Evolutionary conservation across 169 alveolate genomes (phyloP).

Genomic region (Cryptosporidium sp.): DNA sequence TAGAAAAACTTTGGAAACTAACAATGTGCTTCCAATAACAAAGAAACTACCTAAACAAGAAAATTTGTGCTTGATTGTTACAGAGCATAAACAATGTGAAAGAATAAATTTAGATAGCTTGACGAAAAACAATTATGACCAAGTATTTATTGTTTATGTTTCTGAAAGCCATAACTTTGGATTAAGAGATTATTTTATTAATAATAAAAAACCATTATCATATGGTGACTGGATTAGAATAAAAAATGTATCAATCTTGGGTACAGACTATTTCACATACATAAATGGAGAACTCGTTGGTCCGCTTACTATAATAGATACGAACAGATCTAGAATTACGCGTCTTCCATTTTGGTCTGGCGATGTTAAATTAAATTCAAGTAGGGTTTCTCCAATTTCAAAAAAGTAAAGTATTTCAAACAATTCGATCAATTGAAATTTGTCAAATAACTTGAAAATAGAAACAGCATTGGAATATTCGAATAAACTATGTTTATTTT

Average conservation of each 20-base stretch:
- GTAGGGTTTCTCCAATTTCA: constrained; percentile 43
- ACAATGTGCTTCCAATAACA: neutral
- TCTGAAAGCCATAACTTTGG: constrained; percentile 40
- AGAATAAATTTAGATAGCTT: neutral
- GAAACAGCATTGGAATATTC: neutral
- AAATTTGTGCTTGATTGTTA: constrained; percentile 28
- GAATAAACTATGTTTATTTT: no score
- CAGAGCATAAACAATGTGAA: constrained; percentile 36
- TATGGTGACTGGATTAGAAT: constrained; percentile 69
- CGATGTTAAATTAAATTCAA: constrained; percentile 51
- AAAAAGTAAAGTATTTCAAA: neutral
- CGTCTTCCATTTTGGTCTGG: constrained; percentile 75
- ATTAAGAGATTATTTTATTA: constrained; percentile 32
- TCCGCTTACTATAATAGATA: constrained; percentile 58
- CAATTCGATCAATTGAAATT: no score
- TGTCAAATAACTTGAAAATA: no score
- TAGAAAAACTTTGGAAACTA: neutral
- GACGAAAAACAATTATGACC: neutral
- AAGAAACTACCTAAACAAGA: constrained; percentile 20
- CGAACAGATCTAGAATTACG: constrained; percentile 65
- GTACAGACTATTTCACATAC: constrained; percentile 18
- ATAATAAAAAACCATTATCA: constrained; percentile 36
- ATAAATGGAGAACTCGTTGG: constrained; percentile 39
- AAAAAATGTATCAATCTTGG: constrained; percentile 39
- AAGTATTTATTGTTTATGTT: constrained; percentile 19